Percentiles rank a stretch among this genome's conserved stretches.
phyloP scores from a whole-genome alignment of 139 green algal genomes.

The Coelastrella sp. region DNA sequence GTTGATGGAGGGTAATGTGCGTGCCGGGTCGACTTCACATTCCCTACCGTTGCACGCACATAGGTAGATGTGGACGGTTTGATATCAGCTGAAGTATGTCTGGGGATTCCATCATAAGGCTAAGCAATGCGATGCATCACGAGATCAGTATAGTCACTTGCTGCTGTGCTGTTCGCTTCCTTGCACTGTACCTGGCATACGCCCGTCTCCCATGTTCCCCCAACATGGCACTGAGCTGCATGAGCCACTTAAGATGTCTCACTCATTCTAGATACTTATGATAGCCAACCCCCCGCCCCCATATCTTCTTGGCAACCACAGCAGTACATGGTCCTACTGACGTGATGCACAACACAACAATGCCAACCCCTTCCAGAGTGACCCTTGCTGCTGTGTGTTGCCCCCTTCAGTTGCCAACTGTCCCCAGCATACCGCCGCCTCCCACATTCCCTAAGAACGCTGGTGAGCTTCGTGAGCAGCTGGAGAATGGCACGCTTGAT shows the following conservation, averaged over 20 bases:
- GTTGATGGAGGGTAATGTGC: too few relatives aligned
- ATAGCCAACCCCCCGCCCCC: too few relatives aligned
- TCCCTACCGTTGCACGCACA: too few relatives aligned
- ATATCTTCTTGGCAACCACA: too few relatives aligned
- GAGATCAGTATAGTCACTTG: background rate
- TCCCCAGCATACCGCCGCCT: background rate
- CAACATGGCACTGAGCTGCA: too few relatives aligned
- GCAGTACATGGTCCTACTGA: too few relatives aligned
- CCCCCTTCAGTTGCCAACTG: background rate
- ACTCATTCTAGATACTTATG: too few relatives aligned
- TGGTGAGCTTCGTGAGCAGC: conserved; percentile 32
- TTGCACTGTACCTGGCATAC: background rate
- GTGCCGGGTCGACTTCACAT: too few relatives aligned
- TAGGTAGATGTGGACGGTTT: too few relatives aligned
- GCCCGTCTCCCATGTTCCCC: too few relatives aligned
- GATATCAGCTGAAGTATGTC: background rate
- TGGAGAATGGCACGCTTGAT: conserved; percentile 35
- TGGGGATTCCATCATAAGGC: background rate
- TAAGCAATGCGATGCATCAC: background rate
- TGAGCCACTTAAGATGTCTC: too few relatives aligned
- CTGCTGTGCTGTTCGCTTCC: background rate
- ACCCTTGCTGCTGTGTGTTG: background rate
- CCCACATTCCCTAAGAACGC: conserved; percentile 8
- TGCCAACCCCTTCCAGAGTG: background rate
- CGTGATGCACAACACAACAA: background rate